phyloP scores from a whole-genome alignment of 2,329 filamentous ascomycete species.

The Colletotrichum falcatum region DNA sequence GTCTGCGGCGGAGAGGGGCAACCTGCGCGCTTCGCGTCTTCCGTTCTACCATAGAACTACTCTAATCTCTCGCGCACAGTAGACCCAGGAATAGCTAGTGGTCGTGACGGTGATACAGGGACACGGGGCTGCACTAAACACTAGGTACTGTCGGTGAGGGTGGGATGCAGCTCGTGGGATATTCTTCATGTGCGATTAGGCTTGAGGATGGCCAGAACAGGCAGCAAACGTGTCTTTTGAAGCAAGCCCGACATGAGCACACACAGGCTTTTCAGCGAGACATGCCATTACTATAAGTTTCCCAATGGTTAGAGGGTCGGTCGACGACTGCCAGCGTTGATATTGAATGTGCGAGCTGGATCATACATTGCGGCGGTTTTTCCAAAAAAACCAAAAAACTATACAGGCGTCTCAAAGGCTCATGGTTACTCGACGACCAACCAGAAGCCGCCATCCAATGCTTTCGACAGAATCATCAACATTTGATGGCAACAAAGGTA shows the following conservation, averaged over 20 bases:
- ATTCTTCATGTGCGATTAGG: no score
- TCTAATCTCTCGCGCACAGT: background rate
- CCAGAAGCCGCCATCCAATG: background rate
- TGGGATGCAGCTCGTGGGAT: no score
- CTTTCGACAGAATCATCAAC: background rate
- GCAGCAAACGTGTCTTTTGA: background rate
- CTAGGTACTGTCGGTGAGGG: background rate
- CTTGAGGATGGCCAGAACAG: background rate
- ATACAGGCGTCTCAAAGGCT: background rate
- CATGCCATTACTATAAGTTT: background rate
- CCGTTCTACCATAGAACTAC: background rate
- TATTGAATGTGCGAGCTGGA: background rate
- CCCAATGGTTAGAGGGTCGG: no score
- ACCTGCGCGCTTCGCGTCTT: background rate
- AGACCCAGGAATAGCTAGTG: background rate
- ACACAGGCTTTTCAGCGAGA: background rate
- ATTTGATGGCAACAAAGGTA: background rate
- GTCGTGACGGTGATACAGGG: background rate
- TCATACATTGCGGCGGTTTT: background rate
- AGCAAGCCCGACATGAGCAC: background rate
- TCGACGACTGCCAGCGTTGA: background rate
- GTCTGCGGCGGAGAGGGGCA: background rate
- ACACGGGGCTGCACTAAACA: background rate
- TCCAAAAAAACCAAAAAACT: no score
- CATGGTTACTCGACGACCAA: background rate